A percentile compares a stretch with the other conserved stretches of the same genome.
Evolutionary conservation across 148 eudicot species (phyloP).

Genomic region (Polygonum maritimum): DNA sequence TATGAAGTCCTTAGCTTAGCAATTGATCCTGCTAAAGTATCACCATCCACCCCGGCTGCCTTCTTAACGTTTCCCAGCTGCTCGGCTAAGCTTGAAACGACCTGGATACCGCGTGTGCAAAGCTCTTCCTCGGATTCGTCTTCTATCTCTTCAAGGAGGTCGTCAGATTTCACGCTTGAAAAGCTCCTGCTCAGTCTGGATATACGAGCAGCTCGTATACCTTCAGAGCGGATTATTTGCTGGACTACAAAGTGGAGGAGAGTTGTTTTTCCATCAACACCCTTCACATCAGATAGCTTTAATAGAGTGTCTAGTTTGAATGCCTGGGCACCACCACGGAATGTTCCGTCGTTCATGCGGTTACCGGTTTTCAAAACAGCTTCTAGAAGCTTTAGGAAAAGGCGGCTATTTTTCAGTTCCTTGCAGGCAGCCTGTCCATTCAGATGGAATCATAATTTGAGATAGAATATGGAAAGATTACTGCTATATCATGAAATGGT

Average conservation of each 20-base stretch:
- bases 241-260: slow-evolving; percentile 77
- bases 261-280: slow-evolving; percentile 73
- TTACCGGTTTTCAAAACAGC: slow-evolving; percentile 85
- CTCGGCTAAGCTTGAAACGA: slow-evolving; percentile 47
- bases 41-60: slow-evolving; percentile 58
- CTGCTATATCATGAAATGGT: background rate
- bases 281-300: slow-evolving; percentile 70
- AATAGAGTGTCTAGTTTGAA: slow-evolving; percentile 75
- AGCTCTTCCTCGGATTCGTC: slow-evolving; percentile 51
- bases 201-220: slow-evolving; percentile 57
- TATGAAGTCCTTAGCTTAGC: slow-evolving; percentile 41
- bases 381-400: slow-evolving; percentile 75
- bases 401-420: slow-evolving; percentile 56
- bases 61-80: slow-evolving; percentile 59
- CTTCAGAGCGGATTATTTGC: slow-evolving; percentile 74
- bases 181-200: slow-evolving; percentile 33
- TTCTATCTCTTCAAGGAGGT: slow-evolving; percentile 29
- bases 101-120: slow-evolving; percentile 53
- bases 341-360: slow-evolving; percentile 79
- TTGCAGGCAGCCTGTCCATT: slow-evolving; percentile 60
- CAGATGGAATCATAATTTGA: background rate
- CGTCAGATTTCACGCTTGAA: slow-evolving; percentile 38
- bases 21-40: slow-evolving; percentile 43
- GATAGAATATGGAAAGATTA: background rate
- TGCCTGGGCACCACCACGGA: slow-evolving; percentile 76